A percentile compares a stretch with the other conserved stretches of the same genome.
These are phyloP conservation scores for Elongisporangium prolatum DNA, from an alignment of 352 stramenopile species.

Conservation along the genomic window DNA sequence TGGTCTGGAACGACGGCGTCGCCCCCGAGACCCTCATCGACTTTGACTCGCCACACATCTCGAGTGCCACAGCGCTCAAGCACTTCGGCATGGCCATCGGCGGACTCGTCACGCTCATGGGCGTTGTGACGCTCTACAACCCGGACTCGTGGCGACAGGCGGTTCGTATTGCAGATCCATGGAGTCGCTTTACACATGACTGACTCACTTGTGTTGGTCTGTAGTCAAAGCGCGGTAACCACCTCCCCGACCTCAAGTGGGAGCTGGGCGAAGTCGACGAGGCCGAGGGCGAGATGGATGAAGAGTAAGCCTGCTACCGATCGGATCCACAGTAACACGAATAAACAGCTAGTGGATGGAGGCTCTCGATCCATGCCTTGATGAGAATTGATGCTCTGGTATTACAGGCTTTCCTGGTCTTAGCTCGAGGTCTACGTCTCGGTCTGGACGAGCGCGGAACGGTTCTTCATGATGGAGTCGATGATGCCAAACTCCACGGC, in stretches of 20 bases:
- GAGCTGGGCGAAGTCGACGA: slow-evolving; percentile 71
- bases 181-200: background rate
- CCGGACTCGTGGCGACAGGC: slow-evolving; percentile 77
- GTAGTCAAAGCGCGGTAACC: slow-evolving; percentile 68
- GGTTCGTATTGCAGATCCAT: slow-evolving; percentile 28
- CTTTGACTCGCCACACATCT: slow-evolving; percentile 84
- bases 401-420: too few species aligned
- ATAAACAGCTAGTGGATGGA: too few species aligned
- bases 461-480: slow-evolving; percentile 74
- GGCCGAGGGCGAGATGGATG: slow-evolving; percentile 79
- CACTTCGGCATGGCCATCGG: slow-evolving; percentile 57
- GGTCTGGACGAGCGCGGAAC: slow-evolving; percentile 13
- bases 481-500: slow-evolving; percentile 82
- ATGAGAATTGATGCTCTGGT: slow-evolving; percentile 4
- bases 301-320: slow-evolving; percentile 27
- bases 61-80: slow-evolving; percentile 67
- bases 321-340: too few species aligned
- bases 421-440: background rate
- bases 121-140: slow-evolving; percentile 75
- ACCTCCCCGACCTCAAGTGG: slow-evolving; percentile 78
- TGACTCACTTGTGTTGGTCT: slow-evolving; percentile 3
- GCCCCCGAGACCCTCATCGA: slow-evolving; percentile 85
- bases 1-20: slow-evolving; percentile 87
- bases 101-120: slow-evolving; percentile 65
- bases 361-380: too few species aligned